Conservation (phyloP, 192 early-diverging fungal species). For the Coemansia furcata region DNA sequence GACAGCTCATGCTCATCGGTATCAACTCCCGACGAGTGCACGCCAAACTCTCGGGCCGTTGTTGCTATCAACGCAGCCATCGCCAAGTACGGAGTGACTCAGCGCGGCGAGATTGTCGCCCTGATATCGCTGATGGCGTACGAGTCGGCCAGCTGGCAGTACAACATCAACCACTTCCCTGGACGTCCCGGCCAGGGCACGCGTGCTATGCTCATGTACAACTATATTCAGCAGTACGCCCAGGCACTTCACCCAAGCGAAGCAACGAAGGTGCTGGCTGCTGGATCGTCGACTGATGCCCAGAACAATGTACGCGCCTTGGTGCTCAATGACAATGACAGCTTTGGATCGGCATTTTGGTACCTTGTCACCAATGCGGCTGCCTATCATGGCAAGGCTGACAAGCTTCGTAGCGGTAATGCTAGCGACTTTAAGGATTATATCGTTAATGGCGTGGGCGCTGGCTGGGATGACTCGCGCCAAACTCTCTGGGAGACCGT, state of each 20-base stretch:
- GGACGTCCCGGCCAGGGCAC: conserved; percentile 49
- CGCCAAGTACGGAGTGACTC: conserved; percentile 32
- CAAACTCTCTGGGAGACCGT: conserved; percentile 25
- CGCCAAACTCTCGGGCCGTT: conserved; percentile 26
- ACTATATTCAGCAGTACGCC: conserved; percentile 39
- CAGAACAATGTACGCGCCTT: conserved; percentile 31
- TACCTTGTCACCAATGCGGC: conserved; percentile 25
- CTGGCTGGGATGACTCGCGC: conserved; percentile 33
- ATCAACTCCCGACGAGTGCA: conserved; percentile 24
- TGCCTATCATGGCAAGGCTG: conserved; percentile 15
- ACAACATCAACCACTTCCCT: conserved; percentile 52
- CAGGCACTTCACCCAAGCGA: conserved; percentile 18
- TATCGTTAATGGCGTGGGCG: conserved; percentile 25
- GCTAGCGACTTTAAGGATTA: conserved; percentile 47
- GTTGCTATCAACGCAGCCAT: conserved; percentile 36
- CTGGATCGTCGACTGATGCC: not conserved
- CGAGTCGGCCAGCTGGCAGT: conserved; percentile 44
- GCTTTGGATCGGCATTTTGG: conserved; percentile 53
- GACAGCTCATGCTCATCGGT: conserved; percentile 18
- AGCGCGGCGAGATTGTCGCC: conserved; percentile 34
- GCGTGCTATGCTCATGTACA: conserved; percentile 49
- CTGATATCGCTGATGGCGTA: conserved; percentile 44
- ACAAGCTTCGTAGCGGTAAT: conserved; percentile 34
- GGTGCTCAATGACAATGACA: conserved; percentile 43
- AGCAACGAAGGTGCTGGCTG: not conserved